These are phyloP conservation scores for Backusella parvicylindrica DNA, from an alignment of 192 early-diverging fungal species.

Conservation along the genomic window DNA sequence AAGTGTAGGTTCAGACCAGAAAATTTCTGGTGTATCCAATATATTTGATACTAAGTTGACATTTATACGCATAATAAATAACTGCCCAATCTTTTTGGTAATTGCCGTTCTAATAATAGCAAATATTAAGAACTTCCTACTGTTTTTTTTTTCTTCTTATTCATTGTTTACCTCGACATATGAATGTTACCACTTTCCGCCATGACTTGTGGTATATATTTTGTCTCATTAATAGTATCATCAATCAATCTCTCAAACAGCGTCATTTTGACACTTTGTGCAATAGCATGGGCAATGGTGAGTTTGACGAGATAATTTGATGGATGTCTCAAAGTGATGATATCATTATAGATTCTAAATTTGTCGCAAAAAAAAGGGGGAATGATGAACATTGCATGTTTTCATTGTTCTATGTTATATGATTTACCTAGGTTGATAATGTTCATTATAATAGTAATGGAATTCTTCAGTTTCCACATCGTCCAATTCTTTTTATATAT, in stretches of 20 bases:
- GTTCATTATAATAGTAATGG: constrained; percentile 71
- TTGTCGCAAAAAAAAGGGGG: constrained; percentile 31
- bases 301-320: constrained; percentile 87
- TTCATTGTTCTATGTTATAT: background rate
- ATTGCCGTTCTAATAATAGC: constrained; percentile 68
- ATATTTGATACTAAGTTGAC: constrained; percentile 88
- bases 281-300: constrained; percentile 93
- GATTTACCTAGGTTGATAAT: constrained; percentile 53
- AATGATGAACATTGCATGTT: background rate
- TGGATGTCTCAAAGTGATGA: constrained; percentile 78
- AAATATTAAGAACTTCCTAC: background rate
- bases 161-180: constrained; percentile 60
- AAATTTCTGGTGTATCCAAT: constrained; percentile 90
- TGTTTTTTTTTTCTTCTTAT: background rate
- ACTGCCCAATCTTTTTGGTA: constrained; percentile 92
- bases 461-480: constrained; percentile 83
- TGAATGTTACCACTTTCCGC: constrained; percentile 89
- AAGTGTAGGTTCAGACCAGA: constrained; percentile 84
- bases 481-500: constrained; percentile 43
- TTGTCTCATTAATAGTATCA: constrained; percentile 84
- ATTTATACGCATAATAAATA: constrained; percentile 88
- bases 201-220: constrained; percentile 90
- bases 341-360: constrained; percentile 83
- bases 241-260: constrained; percentile 91
- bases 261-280: constrained; percentile 92